Base-by-base conservation (phyloP, 352 stramenopile genomes). In the Globisporangium paddicum region DNA sequence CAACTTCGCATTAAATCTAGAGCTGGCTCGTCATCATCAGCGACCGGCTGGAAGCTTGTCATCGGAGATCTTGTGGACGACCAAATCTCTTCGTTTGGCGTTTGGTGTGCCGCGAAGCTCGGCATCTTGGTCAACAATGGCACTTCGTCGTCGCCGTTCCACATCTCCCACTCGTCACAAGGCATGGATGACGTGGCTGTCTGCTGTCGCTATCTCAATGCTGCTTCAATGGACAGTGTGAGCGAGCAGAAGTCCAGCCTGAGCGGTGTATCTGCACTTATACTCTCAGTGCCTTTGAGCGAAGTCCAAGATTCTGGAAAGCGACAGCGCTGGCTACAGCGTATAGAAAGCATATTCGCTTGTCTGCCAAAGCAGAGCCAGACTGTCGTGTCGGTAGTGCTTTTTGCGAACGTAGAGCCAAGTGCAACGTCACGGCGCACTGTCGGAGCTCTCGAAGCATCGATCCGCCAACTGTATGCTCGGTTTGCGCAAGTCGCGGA, bases 31-130 rank as follows among this genome's bases (percentile, higher is more conserved):
- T 55, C 64, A 14, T 44, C 51, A 18, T 52, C 63, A 14, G 60
- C 63, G 45, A 67, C 76, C 9, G 56, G 67, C 9, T 93, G 81
- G 81, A 93, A 93, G 57, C 61, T 91, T 34, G 64, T 90, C 38
- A 68, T 93, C 46, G 82, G 76, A n/a, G 82, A 93, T 62, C 58
- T 93, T 13, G 49, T 87, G 35, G 74, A 87, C 55, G 66, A 63
- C 51, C 63, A 69, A 8, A 64, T 66, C 6, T 83, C 79, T 14
- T 85, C 75, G 1, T 90, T 93, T 69, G 84, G 81, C 9, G 75
- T 75, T 32, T 93, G 84, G 84, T 87, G 79, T 32, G 83, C 81
- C 6, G 66, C 82, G 28, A 82, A 77, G 56, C 61, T 71, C 49
- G 81, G 83, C 13, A 68, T 67, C 32, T 64, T 30, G 5, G 32